Percentiles rank a stretch among this genome's conserved stretches.
Evolutionary conservation across 106 monocot genomes (phyloP).

Genomic region (Gastrodia elata): DNA sequence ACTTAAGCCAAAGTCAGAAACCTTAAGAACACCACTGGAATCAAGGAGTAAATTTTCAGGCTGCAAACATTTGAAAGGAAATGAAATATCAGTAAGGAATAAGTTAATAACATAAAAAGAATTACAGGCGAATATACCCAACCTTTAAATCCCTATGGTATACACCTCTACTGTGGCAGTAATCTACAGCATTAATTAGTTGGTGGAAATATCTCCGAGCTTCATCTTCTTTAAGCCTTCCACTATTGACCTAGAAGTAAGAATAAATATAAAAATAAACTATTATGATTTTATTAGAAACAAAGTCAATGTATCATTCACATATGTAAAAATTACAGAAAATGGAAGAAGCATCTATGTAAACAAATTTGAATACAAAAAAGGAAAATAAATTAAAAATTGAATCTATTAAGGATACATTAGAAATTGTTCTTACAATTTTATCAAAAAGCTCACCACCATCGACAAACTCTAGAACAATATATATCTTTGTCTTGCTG

Average conservation of each 20-base stretch:
- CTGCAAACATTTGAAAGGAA: slow-evolving; percentile 31
- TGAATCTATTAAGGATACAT: not conserved
- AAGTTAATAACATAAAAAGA: not conserved
- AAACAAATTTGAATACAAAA: not conserved
- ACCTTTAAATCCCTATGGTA: slow-evolving; percentile 92
- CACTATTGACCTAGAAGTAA: slow-evolving; percentile 44
- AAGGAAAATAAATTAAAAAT: not conserved
- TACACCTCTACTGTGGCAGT: slow-evolving; percentile 85
- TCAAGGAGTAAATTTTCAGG: slow-evolving; percentile 90
- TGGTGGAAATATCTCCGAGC: slow-evolving; percentile 86
- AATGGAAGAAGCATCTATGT: not conserved
- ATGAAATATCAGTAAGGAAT: not conserved
- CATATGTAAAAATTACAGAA: not conserved
- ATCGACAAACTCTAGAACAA: slow-evolving; percentile 76
- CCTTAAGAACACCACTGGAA: slow-evolving; percentile 64
- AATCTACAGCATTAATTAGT: slow-evolving; percentile 90
- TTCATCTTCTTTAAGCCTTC: slow-evolving; percentile 78
- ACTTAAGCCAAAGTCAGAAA: slow-evolving; percentile 90
- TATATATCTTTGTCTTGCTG: slow-evolving; percentile 85
- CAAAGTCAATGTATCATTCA: not conserved
- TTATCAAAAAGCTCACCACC: slow-evolving; percentile 94
- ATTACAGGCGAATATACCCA: not conserved
- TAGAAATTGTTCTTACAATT: slow-evolving; percentile 46
- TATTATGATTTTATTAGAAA: not conserved
- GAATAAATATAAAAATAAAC: too few species aligned